phyloP scores from a whole-genome alignment of 2,329 filamentous ascomycete genomes.

The Tolypocladium tropicale region DNA sequence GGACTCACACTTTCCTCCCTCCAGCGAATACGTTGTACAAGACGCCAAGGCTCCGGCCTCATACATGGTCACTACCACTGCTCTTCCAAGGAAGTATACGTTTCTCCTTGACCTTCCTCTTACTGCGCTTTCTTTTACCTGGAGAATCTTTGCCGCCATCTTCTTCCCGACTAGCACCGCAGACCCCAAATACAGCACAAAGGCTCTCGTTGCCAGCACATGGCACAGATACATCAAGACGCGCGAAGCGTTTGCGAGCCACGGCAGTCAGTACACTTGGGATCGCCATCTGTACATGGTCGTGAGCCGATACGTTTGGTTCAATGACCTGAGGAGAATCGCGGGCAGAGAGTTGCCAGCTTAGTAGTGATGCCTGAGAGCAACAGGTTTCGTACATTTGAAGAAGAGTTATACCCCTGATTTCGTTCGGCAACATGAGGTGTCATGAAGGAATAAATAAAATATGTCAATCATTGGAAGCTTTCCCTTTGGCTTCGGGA shows the following conservation, averaged over 20 bases:
- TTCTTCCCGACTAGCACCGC: slow-evolving; percentile 9
- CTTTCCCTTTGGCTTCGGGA: no score
- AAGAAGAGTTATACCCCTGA: not conserved
- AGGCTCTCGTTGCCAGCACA: slow-evolving; percentile 23
- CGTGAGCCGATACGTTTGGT: slow-evolving; percentile 29
- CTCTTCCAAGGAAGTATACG: slow-evolving; percentile 26
- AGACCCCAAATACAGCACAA: slow-evolving; percentile 9
- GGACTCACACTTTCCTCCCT: not conserved
- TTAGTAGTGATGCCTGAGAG: not conserved
- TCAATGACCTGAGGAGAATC: slow-evolving; percentile 17
- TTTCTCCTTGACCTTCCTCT: slow-evolving; percentile 25
- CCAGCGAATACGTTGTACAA: slow-evolving; percentile 17
- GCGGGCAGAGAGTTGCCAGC: not conserved
- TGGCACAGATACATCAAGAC: slow-evolving; percentile 24
- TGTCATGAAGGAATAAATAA: no score
- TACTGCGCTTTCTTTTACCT: slow-evolving; percentile 23
- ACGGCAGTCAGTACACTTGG: slow-evolving; percentile 29
- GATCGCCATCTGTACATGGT: slow-evolving; percentile 28
- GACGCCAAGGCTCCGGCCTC: slow-evolving; percentile 19
- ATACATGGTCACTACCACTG: slow-evolving; percentile 24
- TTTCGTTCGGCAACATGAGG: no score
- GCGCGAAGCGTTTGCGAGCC: slow-evolving; percentile 24
- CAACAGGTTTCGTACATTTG: no score
- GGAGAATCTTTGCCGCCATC: slow-evolving; percentile 8
- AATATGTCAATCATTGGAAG: no score